phyloP scores from a whole-genome alignment of 257 asterid genomes.

The Jasminum sambac region DNA sequence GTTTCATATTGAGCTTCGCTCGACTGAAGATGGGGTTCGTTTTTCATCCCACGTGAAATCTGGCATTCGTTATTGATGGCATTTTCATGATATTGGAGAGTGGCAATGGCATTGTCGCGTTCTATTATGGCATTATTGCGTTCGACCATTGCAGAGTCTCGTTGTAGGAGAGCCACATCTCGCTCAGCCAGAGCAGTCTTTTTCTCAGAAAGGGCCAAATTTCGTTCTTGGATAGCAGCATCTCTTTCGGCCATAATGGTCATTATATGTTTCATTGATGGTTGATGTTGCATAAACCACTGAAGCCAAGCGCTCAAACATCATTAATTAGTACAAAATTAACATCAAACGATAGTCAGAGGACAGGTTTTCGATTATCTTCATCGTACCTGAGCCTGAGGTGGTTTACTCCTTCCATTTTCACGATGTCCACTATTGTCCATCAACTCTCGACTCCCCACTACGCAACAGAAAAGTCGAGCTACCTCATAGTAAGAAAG shows the following conservation, averaged over 20 bases:
- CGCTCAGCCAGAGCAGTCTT: constrained; percentile 89
- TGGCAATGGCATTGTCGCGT: constrained; percentile 82
- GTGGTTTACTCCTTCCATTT: constrained; percentile 81
- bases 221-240: constrained; percentile 93
- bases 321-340: background rate
- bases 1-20: constrained; percentile 50
- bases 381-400: constrained; percentile 73
- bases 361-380: background rate
- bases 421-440: constrained; percentile 84
- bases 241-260: constrained; percentile 89
- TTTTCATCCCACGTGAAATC: constrained; percentile 69
- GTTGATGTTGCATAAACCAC: constrained; percentile 99
- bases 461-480: constrained; percentile 21
- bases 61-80: constrained; percentile 63
- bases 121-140: constrained; percentile 82
- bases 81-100: constrained; percentile 73
- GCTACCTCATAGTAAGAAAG: constrained; percentile 1
- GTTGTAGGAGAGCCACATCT: constrained; percentile 81
- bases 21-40: constrained; percentile 74
- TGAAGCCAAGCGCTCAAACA: constrained; percentile 28
- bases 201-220: constrained; percentile 84
- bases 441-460: constrained; percentile 37
- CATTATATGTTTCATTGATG: constrained; percentile 97
- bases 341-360: background rate
- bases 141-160: constrained; percentile 86